Base-by-base conservation (phyloP, 176 grass and related monocot species). In the Ensete glaucum region DNA sequence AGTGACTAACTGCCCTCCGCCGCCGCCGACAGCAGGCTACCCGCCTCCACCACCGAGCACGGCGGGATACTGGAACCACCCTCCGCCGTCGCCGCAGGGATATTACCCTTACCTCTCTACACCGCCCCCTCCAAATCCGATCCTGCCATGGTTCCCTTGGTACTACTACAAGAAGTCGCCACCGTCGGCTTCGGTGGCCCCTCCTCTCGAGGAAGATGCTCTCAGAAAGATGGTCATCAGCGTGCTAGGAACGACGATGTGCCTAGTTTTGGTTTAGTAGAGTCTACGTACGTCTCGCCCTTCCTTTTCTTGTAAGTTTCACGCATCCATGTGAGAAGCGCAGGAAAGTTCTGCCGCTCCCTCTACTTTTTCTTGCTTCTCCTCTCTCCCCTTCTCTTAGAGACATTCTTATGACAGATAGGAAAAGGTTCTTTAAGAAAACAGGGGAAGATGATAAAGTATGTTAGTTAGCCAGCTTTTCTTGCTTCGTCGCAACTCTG, bases 91-190 rank as follows among this genome's bases (percentile, higher is more conserved):
- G 1, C 79, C 73, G 19, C 64, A 82, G 1, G 11, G 69, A 0
- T 23, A 17, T 12, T 65, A 82, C 83, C 52, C 53, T 11, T 73
- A 74, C 12, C 80, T 53, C 52, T 71, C 57, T 1, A 75, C 77
- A 26, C 93, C 89, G 3, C 93, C 93, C 1, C 93, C 93, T 15
- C 93, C 93, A 0, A 86, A 96, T 79, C 87, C 83, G 1, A 88
- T 92, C 27, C n/a, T 92, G 73, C 92, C 92, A 22, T 96, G 87
- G 85, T 96, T 82, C 77, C 89, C 93, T 0, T 96, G 93, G 93
- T 92, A 92, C 80, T 88, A 92, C 82, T 72, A 25, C 60, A 43
- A 85, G 11, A 51, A 85, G 16, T 49, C 83, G 9, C 25, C 53
- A 1, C 69, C 62, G 12, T 9, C 62, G 11, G 48, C 50, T 27